Percentiles rank a stretch among this genome's conserved stretches.
These are phyloP conservation scores for Alternaria conjuncta DNA, from an alignment of 2,329 filamentous ascomycete species.

Conservation along the genomic window DNA sequence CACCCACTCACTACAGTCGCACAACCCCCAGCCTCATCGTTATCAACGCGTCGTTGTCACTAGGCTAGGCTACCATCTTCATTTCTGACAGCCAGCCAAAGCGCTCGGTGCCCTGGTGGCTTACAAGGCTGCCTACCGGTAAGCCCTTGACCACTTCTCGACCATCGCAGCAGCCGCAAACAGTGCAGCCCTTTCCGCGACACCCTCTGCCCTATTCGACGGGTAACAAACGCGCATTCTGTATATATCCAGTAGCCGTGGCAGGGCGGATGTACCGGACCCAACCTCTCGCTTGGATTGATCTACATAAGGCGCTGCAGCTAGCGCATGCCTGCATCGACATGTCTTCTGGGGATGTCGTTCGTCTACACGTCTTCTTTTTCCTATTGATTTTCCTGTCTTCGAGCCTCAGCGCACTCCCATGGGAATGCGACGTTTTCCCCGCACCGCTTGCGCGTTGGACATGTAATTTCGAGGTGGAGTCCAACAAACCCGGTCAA, in stretches of 20 bases:
- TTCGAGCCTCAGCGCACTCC: neutral
- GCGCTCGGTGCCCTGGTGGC: slow-evolving; percentile 18
- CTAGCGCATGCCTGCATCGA: slow-evolving; percentile 30
- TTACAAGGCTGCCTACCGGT: slow-evolving; percentile 21
- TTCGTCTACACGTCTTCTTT: neutral
- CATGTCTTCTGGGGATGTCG: neutral
- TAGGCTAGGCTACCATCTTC: slow-evolving; percentile 23
- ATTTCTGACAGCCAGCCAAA: slow-evolving; percentile 25
- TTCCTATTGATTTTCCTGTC: neutral
- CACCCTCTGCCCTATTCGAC: slow-evolving; percentile 1
- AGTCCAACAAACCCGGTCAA: slow-evolving; percentile 11
- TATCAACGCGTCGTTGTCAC: slow-evolving; percentile 8
- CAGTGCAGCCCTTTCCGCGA: slow-evolving; percentile 5
- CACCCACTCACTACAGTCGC: neutral
- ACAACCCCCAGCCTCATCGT: neutral
- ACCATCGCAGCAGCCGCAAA: slow-evolving; percentile 12
- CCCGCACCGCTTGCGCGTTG: neutral
- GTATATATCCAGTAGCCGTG: slow-evolving; percentile 3
- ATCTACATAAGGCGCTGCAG: slow-evolving; percentile 43
- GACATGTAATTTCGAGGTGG: slow-evolving; percentile 2
- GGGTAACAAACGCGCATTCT: neutral
- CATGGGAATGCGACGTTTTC: slow-evolving; percentile 2
- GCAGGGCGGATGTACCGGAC: slow-evolving; percentile 21
- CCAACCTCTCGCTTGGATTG: slow-evolving; percentile 39
- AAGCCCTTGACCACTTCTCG: slow-evolving; percentile 13